These are phyloP conservation scores for Marasmius oreades DNA, from an alignment of 1,284 basidiomycete genomes.

Conservation along the genomic window DNA sequence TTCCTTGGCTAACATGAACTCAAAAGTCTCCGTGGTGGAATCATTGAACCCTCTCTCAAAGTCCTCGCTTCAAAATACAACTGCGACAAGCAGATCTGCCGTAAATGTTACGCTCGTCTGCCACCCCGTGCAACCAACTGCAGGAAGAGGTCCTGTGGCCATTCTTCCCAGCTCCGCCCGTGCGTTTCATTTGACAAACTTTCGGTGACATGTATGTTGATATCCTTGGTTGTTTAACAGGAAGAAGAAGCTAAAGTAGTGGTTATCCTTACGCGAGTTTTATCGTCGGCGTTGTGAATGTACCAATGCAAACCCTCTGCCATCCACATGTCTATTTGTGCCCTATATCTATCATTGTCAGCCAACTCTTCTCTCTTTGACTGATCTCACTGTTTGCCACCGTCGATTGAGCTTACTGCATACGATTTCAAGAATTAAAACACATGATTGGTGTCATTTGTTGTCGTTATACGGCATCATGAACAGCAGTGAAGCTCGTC, in stretches of 20 bases:
- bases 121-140: conserved; percentile 99
- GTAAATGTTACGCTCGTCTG: conserved; percentile 99
- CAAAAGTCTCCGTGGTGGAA: conserved; percentile 88
- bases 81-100: conserved; percentile 98
- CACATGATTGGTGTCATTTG: too few species aligned
- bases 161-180: conserved; percentile 95
- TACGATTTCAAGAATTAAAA: too few species aligned
- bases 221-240: conserved; percentile 31
- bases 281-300: too few species aligned
- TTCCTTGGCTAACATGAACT: neutral
- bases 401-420: too few species aligned
- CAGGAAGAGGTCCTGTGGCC: conserved; percentile 89
- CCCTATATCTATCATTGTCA: too few species aligned
- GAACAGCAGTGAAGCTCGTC: too few species aligned
- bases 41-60: conserved; percentile 99
- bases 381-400: too few species aligned
- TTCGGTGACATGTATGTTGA: conserved; percentile 1
- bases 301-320: too few species aligned
- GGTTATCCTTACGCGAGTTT: conserved; percentile 7
- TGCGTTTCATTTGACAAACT: conserved; percentile 37
- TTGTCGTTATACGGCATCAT: too few species aligned
- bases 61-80: conserved; percentile 96
- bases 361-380: too few species aligned
- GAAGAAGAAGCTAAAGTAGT: conserved; percentile 97
- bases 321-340: too few species aligned